Percentiles rank a stretch among this genome's conserved stretches.
Evolutionary conservation across 169 alveolate species (phyloP).

Genomic region (Plasmodium falciparum): DNA sequence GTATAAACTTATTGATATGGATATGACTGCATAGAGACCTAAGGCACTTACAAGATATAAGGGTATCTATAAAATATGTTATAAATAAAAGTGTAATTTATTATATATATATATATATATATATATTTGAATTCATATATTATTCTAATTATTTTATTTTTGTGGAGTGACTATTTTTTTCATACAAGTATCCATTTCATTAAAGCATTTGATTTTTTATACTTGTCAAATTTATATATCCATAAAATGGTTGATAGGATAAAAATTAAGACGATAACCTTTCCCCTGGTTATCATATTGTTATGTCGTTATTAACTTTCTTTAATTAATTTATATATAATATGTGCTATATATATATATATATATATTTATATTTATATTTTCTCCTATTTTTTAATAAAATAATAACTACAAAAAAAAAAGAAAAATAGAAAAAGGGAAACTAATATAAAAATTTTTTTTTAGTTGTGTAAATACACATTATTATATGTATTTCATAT

Average conservation of each 20-base stretch:
- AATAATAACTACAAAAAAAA: not conserved
- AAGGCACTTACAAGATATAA: conserved; percentile 29
- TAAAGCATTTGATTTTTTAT: conserved; percentile 56
- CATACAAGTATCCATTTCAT: conserved; percentile 68
- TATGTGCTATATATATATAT: no score
- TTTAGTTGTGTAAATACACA: no score
- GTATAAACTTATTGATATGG: conserved; percentile 56
- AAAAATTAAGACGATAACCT: conserved; percentile 39
- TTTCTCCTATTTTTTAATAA: not conserved
- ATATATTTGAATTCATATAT: not conserved
- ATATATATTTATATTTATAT: no score
- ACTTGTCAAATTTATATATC: conserved; percentile 67
- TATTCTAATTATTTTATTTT: not conserved
- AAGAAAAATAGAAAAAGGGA: not conserved
- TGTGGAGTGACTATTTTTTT: conserved; percentile 8
- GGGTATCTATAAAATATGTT: conserved; percentile 55
- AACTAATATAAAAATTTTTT: no score
- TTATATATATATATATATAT: not conserved
- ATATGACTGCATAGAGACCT: conserved; percentile 21
- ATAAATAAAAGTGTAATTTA: conserved; percentile 19
- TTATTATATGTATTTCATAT: no score
- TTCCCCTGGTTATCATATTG: conserved; percentile 68
- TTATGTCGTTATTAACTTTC: not conserved
- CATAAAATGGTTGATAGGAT: conserved; percentile 48
- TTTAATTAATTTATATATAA: no score